These are phyloP conservation scores for Boeremia exigua DNA, from an alignment of 2,329 filamentous ascomycete species.

Conservation along the genomic window DNA sequence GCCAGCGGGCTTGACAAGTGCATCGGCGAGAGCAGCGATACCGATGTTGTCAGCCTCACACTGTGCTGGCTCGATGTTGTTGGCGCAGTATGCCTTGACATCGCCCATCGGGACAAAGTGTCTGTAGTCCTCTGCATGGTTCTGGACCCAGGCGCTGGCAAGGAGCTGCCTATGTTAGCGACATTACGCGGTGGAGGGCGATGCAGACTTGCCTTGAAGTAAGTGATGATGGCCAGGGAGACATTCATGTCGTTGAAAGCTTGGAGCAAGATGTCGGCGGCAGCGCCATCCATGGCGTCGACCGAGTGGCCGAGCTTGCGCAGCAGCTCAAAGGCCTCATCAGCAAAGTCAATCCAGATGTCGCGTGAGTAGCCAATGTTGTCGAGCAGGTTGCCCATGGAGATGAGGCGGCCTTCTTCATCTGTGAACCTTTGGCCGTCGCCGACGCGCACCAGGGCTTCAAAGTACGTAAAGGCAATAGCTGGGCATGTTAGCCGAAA, in stretches of 20 bases:
- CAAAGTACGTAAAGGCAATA: conserved; percentile 91
- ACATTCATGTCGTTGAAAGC: conserved; percentile 75
- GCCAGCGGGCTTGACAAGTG: conserved; percentile 78
- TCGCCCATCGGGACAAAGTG: conserved; percentile 67
- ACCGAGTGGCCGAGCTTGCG: conserved; percentile 66
- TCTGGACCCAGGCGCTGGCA: conserved; percentile 83
- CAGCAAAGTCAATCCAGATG: conserved; percentile 82
- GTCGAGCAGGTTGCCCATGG: conserved; percentile 73
- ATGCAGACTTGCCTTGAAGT: conserved; percentile 64
- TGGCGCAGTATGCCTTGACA: conserved; percentile 72
- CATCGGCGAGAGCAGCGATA: conserved; percentile 75
- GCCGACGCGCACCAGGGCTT: conserved; percentile 74
- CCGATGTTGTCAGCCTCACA: conserved; percentile 93
- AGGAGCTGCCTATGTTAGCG: conserved; percentile 64
- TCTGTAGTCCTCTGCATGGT: conserved; percentile 71
- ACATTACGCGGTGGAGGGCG: background rate
- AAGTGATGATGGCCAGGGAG: conserved; percentile 82
- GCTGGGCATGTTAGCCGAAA: conserved; percentile 62
- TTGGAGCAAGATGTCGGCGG: conserved; percentile 62
- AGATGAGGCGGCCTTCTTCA: conserved; percentile 75
- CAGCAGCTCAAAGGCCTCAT: conserved; percentile 74
- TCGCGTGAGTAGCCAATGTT: conserved; percentile 71
- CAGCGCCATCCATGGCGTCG: conserved; percentile 57
- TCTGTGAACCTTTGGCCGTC: conserved; percentile 69
- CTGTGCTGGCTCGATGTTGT: conserved; percentile 74